A percentile compares a stretch with the other conserved stretches of the same genome.
Evolutionary conservation across 1,284 basidiomycete species (phyloP).

Genomic region (Apiotrichum sp.): DNA sequence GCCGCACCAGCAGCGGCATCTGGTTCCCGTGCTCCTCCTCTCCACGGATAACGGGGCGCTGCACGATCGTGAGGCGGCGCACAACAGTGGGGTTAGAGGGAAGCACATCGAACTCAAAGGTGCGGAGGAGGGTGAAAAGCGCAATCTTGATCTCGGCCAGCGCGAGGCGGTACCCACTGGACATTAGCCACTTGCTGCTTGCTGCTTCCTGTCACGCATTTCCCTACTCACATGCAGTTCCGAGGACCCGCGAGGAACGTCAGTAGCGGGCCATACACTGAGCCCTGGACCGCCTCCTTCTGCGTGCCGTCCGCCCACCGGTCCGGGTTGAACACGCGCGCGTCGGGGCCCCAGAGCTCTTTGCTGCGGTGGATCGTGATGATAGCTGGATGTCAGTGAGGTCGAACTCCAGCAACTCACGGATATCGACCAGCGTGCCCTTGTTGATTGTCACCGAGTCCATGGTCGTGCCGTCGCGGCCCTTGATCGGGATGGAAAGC

Average conservation of each 20-base stretch:
- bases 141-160: constrained; percentile 60
- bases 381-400: background rate
- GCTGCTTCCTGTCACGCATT: background rate
- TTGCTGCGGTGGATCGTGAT: constrained; percentile 56
- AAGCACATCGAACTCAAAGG: constrained; percentile 52
- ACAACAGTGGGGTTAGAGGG: constrained; percentile 31
- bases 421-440: constrained; percentile 37
- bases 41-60: constrained; percentile 38
- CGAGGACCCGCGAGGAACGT: constrained; percentile 59
- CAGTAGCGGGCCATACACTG: constrained; percentile 52
- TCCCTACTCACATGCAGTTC: constrained; percentile 52
- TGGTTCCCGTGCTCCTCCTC: constrained; percentile 43
- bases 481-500: constrained; percentile 47
- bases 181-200: background rate
- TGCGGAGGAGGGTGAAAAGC: constrained; percentile 55
- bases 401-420: constrained; percentile 22
- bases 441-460: constrained; percentile 32
- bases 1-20: constrained; percentile 39
- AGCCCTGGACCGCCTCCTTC: constrained; percentile 49
- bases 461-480: constrained; percentile 44
- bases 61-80: constrained; percentile 41
- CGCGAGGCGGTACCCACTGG: constrained; percentile 52
- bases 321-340: constrained; percentile 53
- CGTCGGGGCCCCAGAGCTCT: constrained; percentile 64
- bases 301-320: constrained; percentile 16